Conservation (phyloP, 306 rosid species). For the Glycine latifolia region DNA sequence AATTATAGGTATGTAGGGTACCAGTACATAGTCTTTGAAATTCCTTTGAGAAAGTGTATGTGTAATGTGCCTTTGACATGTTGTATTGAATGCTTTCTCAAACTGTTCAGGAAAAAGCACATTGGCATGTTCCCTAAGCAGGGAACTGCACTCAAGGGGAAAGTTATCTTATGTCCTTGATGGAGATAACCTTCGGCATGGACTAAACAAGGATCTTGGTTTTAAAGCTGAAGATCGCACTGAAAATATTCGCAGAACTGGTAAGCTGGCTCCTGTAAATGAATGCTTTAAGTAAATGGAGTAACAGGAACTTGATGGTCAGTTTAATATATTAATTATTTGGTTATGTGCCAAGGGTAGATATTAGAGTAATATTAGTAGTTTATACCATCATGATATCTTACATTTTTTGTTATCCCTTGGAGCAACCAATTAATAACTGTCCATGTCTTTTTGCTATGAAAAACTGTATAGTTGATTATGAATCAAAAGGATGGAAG, state of each 20-base stretch:
- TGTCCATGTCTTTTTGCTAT: background rate
- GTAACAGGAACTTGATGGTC: slow-evolving; percentile 5
- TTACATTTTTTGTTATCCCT: slow-evolving; percentile 13
- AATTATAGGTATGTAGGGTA: slow-evolving; percentile 12
- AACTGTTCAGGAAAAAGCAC: slow-evolving; percentile 81
- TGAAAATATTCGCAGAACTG: slow-evolving; percentile 90
- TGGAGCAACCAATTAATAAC: slow-evolving; percentile 24
- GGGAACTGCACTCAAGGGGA: slow-evolving; percentile 69
- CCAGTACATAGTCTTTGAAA: slow-evolving; percentile 2
- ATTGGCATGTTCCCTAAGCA: slow-evolving; percentile 76
- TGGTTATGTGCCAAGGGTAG: slow-evolving; percentile 16
- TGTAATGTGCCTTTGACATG: slow-evolving; percentile 13
- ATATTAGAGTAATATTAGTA: slow-evolving; percentile 23
- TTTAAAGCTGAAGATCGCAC: slow-evolving; percentile 79
- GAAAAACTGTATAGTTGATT: slow-evolving; percentile 14
- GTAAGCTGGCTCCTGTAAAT: slow-evolving; percentile 50
- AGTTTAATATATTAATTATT: slow-evolving; percentile 17
- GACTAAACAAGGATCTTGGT: slow-evolving; percentile 80
- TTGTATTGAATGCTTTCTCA: slow-evolving; percentile 31
- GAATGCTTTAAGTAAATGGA: slow-evolving; percentile 27
- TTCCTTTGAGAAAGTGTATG: slow-evolving; percentile 8
- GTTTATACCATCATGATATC: slow-evolving; percentile 32
- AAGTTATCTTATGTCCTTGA: slow-evolving; percentile 84
- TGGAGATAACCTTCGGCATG: slow-evolving; percentile 92
- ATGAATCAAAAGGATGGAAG: slow-evolving; percentile 15